Base-by-base conservation (phyloP, 2,329 filamentous ascomycete genomes). In the Diplocarpon rosae region DNA sequence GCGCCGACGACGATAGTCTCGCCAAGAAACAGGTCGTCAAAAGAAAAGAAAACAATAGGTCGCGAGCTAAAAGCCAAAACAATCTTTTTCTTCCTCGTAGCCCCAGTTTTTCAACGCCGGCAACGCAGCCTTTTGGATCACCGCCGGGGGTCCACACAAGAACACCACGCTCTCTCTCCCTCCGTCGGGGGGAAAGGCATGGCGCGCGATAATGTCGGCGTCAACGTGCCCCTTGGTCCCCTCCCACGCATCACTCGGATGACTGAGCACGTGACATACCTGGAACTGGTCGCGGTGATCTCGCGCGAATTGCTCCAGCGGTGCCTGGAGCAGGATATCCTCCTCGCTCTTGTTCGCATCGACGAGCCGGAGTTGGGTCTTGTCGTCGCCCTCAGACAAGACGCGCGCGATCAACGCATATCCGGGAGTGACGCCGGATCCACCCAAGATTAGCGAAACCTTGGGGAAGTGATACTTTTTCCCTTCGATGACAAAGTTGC, bases 111-210 rank as follows among this genome's bases (percentile, higher is more conserved):
- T 57, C 57, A 75, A 51, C 2, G 63, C 69, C 13, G 70, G 70
- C 54, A 74, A 51, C 1, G 64, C 70, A n/a, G 66, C 68, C 52
- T 69, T 71, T 53, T 69, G 65, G 40, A 75, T 72, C 67, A 74
- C 68, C 1, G 61, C 60, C 5, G 68, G 68, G 31, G 69, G 69
- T 0, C 72, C 70, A 52, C 70, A 75, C 31, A 74, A 52, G 28
- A 75, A 67, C 3, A 65, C 65, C 1, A 66, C 66, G 17, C 37
- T 43, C n/a, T 47, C 45, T 30, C 57, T 66, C 0, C 48, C 59
- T 2, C 17, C 35, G 32, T 42, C 28, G 0, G 71, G 69, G 36
- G 57, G 48, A 53, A 71, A 73, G 27, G 69, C 49, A 38, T 56
- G 57, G 40, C 65, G 50, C 52, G 62, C 65, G 32, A 72, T 59